Base-by-base conservation (phyloP, 345 rosid species). In the Gossypium thurberi region DNA sequence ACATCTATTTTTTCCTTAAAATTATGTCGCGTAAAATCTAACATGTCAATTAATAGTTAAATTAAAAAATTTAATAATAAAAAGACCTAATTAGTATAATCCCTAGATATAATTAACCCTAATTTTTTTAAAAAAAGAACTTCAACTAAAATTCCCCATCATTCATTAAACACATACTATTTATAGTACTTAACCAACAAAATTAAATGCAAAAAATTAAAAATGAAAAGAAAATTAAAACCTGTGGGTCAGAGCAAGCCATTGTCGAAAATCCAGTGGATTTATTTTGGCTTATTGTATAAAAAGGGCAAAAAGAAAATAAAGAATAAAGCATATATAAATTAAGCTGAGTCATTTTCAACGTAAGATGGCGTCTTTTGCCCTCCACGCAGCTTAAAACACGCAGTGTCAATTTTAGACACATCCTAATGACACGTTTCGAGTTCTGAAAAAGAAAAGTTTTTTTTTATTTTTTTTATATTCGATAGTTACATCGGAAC, bases 291-390 rank as follows among this genome's bases (percentile, higher is more conserved):
- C 26, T 70, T 79, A 65, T 77, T 67, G 68, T 75, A 62, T 47
- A 76, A 57, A 74, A 72, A 64, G 28, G 69, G 63, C 57, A 78
- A 53, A 48, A 59, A 65, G 0, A 4, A 33, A 4, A 33, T 0
- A 5, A 33, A 33, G 1, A 33, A 33, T 1, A 0, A 33, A 33
- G 40, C 7, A 4, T 33, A 33, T 6, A 33, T 5, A 33, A 33
- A 33, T 33, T 33, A 33, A 70, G 77, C 46, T 68, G 72, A 85
- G 90, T 87, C 86, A 80, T 76, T 78, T 72, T 82, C 81, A 83
- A 79, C 74, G 60, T 71, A 69, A 76, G 84, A 37, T 85, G 83
- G 89, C 93, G 82, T 87, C 87, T 85, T 86, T 81, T 85, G 87
- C 81, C 79, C 80, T 84, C 85, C 75, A 86, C 81, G 82, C 87